Percentiles rank a stretch among this genome's conserved stretches.
These are phyloP conservation scores for Nicotiana undulata DNA, from an alignment of 257 asterid genomes.

Conservation along the genomic window DNA sequence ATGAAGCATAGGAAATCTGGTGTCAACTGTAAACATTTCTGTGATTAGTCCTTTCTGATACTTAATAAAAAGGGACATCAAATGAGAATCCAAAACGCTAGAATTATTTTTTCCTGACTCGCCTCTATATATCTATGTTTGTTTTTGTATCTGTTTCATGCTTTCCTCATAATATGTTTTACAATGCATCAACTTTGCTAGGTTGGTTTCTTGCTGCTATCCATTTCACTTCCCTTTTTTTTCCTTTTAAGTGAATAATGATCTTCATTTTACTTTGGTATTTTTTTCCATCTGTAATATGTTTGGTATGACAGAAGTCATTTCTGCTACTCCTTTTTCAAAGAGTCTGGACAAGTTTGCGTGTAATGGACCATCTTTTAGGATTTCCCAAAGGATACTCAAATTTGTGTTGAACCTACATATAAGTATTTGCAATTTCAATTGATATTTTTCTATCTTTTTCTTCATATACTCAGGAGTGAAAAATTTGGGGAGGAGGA, in stretches of 20 bases:
- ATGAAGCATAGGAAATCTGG: neutral
- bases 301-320: neutral
- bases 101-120: neutral
- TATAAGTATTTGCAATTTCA: neutral
- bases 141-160: neutral
- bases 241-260: neutral
- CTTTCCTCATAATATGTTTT: neutral
- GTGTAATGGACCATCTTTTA: neutral
- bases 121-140: neutral
- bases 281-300: neutral
- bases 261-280: neutral
- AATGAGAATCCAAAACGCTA: neutral
- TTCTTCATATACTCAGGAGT: conserved; percentile 10
- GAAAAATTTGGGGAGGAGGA: conserved; percentile 23
- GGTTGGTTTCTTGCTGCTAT: neutral
- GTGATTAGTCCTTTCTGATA: neutral
- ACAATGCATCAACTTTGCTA: neutral
- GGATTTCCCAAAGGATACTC: neutral
- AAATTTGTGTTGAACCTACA: neutral
- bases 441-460: neutral
- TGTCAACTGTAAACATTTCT: neutral
- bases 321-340: neutral
- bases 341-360: neutral
- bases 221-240: neutral
- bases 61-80: neutral